A percentile compares a stretch with the other conserved stretches of the same genome.
phyloP scores from a whole-genome alignment of 2,329 filamentous ascomycete species.

The Talaromyces sp. region DNA sequence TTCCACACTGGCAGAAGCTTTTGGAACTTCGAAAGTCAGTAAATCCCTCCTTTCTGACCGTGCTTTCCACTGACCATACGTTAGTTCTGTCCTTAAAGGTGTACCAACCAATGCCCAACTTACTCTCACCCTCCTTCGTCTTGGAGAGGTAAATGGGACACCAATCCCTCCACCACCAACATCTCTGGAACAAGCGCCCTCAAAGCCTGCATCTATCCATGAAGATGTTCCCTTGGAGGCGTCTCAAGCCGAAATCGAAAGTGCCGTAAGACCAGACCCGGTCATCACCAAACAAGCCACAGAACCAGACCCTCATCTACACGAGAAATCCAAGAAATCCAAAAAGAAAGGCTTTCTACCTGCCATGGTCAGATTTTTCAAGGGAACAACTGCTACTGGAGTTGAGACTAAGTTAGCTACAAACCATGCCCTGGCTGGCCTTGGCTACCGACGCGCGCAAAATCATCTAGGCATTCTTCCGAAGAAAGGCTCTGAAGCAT shows the following conservation, averaged over 20 bases:
- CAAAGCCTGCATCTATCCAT: slow-evolving; percentile 49
- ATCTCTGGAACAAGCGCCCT: slow-evolving; percentile 42
- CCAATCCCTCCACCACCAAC: slow-evolving; percentile 63
- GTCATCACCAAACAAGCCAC: background rate
- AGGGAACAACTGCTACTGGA: slow-evolving; percentile 62
- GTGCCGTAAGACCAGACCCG: slow-evolving; percentile 53
- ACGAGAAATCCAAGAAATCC: slow-evolving; percentile 23
- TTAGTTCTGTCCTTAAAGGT: slow-evolving; percentile 65
- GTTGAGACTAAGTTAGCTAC: slow-evolving; percentile 68
- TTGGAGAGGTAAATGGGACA: slow-evolving; percentile 75
- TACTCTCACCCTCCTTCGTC: slow-evolving; percentile 70
- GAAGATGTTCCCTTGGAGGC: slow-evolving; percentile 57
- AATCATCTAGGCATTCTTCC: slow-evolving; percentile 67
- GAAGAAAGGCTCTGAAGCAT: slow-evolving; percentile 34
- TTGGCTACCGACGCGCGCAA: slow-evolving; percentile 57
- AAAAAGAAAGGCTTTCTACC: slow-evolving; percentile 38
- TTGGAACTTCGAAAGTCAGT: slow-evolving; percentile 62
- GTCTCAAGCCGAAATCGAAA: slow-evolving; percentile 59
- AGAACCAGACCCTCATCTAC: background rate
- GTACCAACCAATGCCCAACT: slow-evolving; percentile 84
- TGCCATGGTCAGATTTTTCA: slow-evolving; percentile 61
- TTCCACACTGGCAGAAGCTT: slow-evolving; percentile 70
- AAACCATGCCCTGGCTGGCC: slow-evolving; percentile 63
- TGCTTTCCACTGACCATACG: slow-evolving; percentile 18
- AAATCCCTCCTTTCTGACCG: background rate